Evolutionary conservation across 2,329 filamentous ascomycete species (phyloP).

Genomic region (Rhinocladiella mackenziei): DNA sequence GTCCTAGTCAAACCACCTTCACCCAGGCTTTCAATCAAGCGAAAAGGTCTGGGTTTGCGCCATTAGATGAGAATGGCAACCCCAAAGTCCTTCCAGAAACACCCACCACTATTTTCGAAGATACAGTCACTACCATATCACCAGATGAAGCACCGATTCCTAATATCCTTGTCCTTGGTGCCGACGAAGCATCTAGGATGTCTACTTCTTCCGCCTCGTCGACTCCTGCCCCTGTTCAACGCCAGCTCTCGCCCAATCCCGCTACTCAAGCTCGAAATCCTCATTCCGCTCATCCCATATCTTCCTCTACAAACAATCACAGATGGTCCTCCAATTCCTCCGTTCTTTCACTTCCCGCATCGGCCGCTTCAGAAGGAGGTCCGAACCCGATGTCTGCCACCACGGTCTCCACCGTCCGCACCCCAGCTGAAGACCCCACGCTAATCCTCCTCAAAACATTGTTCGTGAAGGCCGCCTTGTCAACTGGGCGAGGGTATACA

Average conservation of each 20-base stretch:
- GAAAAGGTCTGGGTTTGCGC: conserved; percentile 39
- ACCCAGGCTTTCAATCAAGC: conserved; percentile 54
- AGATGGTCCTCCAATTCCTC: conserved; percentile 77
- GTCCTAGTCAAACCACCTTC: conserved; percentile 74
- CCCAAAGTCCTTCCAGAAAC: conserved; percentile 64
- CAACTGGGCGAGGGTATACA: conserved; percentile 24
- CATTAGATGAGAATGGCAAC: conserved; percentile 30
- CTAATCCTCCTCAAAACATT: conserved; percentile 73
- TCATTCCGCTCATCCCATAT: conserved; percentile 21
- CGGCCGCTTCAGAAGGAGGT: conserved; percentile 25
- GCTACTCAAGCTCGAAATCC: conserved; percentile 13
- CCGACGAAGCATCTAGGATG: conserved; percentile 48
- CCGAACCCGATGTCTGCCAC: conserved; percentile 43
- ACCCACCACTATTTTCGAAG: conserved; percentile 91
- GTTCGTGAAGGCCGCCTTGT: conserved; percentile 70
- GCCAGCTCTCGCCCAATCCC: conserved; percentile 16
- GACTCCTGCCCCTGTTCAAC: conserved; percentile 13
- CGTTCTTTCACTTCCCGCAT: conserved; percentile 71
- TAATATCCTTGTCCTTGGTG: conserved; percentile 83
- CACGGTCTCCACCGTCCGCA: conserved; percentile 43
- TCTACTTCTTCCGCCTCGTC: conserved; percentile 15
- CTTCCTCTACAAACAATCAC: conserved; percentile 24
- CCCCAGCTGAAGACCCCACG: conserved; percentile 64
- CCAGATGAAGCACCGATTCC: conserved; percentile 74
- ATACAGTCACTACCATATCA: conserved; percentile 66